Conservation (phyloP, 352 stramenopile genomes). For the Hyaloperonospora arabidopsidis region DNA sequence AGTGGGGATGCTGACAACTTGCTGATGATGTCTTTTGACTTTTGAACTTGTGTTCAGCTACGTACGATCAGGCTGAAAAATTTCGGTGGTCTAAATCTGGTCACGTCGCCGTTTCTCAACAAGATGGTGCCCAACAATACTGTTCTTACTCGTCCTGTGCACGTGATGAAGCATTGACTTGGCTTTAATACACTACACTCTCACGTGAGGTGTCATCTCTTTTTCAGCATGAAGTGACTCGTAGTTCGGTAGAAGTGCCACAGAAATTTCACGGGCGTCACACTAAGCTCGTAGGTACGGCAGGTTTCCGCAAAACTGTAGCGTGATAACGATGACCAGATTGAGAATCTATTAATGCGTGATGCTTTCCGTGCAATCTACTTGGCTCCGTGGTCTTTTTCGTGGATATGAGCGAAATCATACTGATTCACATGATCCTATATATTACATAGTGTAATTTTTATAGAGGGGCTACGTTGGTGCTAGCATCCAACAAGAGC, state of each 20-base stretch:
- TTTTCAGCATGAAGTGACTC: conserved; percentile 67
- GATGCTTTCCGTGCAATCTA: conserved; percentile 76
- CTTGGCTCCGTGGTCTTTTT: conserved; percentile 69
- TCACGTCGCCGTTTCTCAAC: too few species aligned
- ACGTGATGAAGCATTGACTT: too few species aligned
- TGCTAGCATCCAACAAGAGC: conserved; percentile 75
- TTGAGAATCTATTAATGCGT: conserved; percentile 77
- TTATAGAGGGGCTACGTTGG: conserved; percentile 62
- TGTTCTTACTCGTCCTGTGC: too few species aligned
- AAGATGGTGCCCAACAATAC: too few species aligned
- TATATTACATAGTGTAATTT: conserved; percentile 75
- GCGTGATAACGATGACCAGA: conserved; percentile 74
- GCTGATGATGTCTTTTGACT: too few species aligned
- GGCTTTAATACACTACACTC: too few species aligned
- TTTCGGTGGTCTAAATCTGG: too few species aligned
- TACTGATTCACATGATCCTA: conserved; percentile 80
- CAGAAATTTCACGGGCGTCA: conserved; percentile 72
- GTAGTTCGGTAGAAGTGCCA: conserved; percentile 71
- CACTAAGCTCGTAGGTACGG: too few species aligned
- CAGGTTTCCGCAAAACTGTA: conserved; percentile 74
- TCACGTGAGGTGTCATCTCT: too few species aligned
- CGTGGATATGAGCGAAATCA: conserved; percentile 75
- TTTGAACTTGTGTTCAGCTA: too few species aligned
- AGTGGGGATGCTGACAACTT: too few species aligned
- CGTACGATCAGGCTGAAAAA: too few species aligned